These are phyloP conservation scores for Hypoxylon subgilvum DNA, from an alignment of 495 filamentous ascomycete species.

Conservation along the genomic window DNA sequence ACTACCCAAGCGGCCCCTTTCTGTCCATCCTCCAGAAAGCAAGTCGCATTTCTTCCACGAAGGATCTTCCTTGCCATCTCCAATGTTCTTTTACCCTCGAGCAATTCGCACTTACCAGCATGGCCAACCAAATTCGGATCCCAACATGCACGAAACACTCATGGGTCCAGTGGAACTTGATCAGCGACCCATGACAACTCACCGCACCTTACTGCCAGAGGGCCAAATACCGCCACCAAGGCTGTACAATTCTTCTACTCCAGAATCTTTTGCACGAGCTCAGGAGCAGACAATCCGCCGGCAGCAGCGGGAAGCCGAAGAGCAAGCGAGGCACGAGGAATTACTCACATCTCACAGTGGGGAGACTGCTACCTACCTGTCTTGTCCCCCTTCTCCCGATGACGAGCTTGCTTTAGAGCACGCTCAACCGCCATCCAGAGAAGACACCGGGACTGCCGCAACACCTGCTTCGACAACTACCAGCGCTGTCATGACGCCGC, in stretches of 20 bases:
- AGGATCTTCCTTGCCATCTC: constrained; percentile 37
- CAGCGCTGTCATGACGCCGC: constrained; percentile 47
- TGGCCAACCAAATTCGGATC: constrained; percentile 51
- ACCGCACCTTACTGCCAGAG: constrained; percentile 47
- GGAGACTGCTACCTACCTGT: constrained; percentile 33
- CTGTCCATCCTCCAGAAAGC: constrained; percentile 42
- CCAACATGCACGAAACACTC: constrained; percentile 53
- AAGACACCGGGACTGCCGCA: constrained; percentile 46
- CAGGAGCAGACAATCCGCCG: constrained; percentile 39
- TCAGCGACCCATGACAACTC: constrained; percentile 49
- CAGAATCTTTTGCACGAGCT: constrained; percentile 39
- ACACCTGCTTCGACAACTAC: constrained; percentile 57
- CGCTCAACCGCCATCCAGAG: constrained; percentile 40
- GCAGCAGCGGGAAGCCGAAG: constrained; percentile 31
- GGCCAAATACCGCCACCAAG: constrained; percentile 32
- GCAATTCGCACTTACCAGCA: constrained; percentile 48
- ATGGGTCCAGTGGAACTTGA: constrained; percentile 39
- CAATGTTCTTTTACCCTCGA: constrained; percentile 45
- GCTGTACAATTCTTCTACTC: constrained; percentile 36
- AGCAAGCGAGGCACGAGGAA: constrained; percentile 30
- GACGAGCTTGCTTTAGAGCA: constrained; percentile 46
- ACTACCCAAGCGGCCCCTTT: constrained; percentile 49
- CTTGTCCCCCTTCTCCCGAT: constrained; percentile 59
- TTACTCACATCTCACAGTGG: constrained; percentile 4
- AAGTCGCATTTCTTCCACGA: constrained; percentile 12